These are phyloP conservation scores for Phyllostachys edulis DNA, from an alignment of 176 grass and related monocot genomes.

Conservation along the genomic window DNA sequence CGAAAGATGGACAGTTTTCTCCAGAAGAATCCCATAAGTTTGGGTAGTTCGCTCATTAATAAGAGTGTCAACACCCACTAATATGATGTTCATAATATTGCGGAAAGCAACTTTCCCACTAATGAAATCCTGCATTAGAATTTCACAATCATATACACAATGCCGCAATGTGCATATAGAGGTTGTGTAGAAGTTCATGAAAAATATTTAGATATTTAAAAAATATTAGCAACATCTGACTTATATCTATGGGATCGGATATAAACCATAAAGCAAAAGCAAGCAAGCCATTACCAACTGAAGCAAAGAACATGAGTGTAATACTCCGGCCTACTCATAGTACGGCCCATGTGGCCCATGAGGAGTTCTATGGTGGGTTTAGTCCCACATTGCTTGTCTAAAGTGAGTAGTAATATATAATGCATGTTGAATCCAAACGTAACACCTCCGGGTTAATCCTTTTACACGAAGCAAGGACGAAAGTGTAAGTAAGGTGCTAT, in stretches of 20 bases:
- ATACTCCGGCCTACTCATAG: no score
- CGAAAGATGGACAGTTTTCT: slow-evolving; percentile 84
- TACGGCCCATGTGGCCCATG: no score
- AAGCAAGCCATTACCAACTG: neutral
- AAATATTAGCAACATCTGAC: neutral
- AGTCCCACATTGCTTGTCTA: no score
- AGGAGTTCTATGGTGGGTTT: no score
- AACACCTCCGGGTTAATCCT: no score
- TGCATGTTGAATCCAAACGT: no score
- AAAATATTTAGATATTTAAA: slow-evolving; percentile 20
- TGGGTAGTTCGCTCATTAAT: slow-evolving; percentile 77
- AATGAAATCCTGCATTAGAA: slow-evolving; percentile 83
- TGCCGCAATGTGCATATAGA: slow-evolving; percentile 6
- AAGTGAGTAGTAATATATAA: no score
- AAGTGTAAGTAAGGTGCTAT: no score
- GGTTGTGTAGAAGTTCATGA: slow-evolving; percentile 14
- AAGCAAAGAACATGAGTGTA: slow-evolving; percentile 3
- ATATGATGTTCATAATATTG: slow-evolving; percentile 91
- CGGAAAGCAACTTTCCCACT: slow-evolving; percentile 80
- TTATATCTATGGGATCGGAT: neutral
- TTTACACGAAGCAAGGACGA: no score
- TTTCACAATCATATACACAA: slow-evolving; percentile 17
- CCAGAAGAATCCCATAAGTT: slow-evolving; percentile 71
- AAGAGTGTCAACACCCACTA: slow-evolving; percentile 68
- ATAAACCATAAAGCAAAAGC: slow-evolving; percentile 28